phyloP scores from a whole-genome alignment of 2,329 filamentous ascomycete genomes.

The Nemania sp. region DNA sequence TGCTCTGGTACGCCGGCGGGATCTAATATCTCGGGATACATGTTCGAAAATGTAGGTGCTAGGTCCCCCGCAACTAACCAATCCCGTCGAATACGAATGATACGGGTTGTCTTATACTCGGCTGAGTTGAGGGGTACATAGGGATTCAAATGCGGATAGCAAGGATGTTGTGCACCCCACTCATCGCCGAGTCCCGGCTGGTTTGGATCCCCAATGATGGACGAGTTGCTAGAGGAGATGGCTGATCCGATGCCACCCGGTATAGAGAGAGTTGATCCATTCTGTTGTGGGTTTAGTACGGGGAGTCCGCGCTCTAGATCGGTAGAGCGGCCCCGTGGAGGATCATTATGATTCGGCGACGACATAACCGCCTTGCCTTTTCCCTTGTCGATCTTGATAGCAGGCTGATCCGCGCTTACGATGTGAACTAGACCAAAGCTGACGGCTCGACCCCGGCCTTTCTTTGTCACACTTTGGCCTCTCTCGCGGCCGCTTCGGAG shows the following conservation, averaged over 20 bases:
- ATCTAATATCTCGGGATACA: constrained; percentile 95
- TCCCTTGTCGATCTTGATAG: constrained; percentile 51
- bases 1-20: constrained; percentile 79
- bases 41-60: constrained; percentile 89
- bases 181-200: constrained; percentile 72
- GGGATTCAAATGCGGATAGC: constrained; percentile 90
- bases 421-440: constrained; percentile 40
- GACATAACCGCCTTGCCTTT: constrained; percentile 56
- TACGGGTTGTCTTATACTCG: constrained; percentile 77
- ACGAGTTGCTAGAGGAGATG: constrained; percentile 61
- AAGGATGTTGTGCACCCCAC: constrained; percentile 94
- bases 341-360: constrained; percentile 42
- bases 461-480: constrained; percentile 39
- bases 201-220: constrained; percentile 65
- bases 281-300: constrained; percentile 47
- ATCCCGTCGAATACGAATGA: constrained; percentile 89
- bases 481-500: constrained; percentile 35
- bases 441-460: constrained; percentile 31
- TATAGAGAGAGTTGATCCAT: constrained; percentile 52
- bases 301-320: constrained; percentile 62
- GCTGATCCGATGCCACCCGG: constrained; percentile 57
- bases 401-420: constrained; percentile 27
- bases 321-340: constrained; percentile 48
- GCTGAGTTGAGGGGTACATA: constrained; percentile 80
- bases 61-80: constrained; percentile 90